Base-by-base conservation (phyloP, 768 basidiomycete genomes). In the Tricholoma saponaceum region DNA sequence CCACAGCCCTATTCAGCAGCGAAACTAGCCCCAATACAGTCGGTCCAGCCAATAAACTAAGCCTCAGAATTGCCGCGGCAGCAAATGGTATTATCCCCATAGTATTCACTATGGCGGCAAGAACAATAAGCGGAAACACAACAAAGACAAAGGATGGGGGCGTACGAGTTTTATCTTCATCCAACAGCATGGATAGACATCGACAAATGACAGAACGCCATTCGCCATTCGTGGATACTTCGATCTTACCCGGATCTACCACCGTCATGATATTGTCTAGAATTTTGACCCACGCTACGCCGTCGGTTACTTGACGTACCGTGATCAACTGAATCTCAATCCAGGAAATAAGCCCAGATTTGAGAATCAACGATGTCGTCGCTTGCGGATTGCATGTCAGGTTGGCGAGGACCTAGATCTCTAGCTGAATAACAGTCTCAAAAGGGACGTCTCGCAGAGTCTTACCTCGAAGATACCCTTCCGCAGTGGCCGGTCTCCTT, bases 291-390 rank as follows among this genome's bases (percentile, higher is more conserved):
- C 88, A 92, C 4, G 80, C 82, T 12, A 86, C 64, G 8, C 72
- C 71, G 58, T 85, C 81, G 0, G 69, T 71, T 18, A 50, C 26
- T n/a, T 62, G 58, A 25, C 62, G 67, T 5, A 70, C 66, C 4
- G 63, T 63, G 18, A 72, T 60, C 8, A 90, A 65, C 63, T 92
- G 89, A 72, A 89, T 84, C 66, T 90, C 86, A 23, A 95, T 84
- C 95, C 95, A 98, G 0, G 85, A 71, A 2, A 96, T 72, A 7
- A 95, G 75, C 0, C 83, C 81, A 0, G 87, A 85, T 62, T 86
- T 86, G 51, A 91, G 75, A 10, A 93, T 72, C 43, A 96, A 76
- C 0, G 88, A 87, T 10, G 79, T 83, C 6, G 84, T 79, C 0
- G 92, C 92, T 61, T 87, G 83, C 0, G 72, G 61, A 63, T 90